phyloP scores from a whole-genome alignment of 176 grass and related monocot genomes.

The Juncus inflexus region DNA sequence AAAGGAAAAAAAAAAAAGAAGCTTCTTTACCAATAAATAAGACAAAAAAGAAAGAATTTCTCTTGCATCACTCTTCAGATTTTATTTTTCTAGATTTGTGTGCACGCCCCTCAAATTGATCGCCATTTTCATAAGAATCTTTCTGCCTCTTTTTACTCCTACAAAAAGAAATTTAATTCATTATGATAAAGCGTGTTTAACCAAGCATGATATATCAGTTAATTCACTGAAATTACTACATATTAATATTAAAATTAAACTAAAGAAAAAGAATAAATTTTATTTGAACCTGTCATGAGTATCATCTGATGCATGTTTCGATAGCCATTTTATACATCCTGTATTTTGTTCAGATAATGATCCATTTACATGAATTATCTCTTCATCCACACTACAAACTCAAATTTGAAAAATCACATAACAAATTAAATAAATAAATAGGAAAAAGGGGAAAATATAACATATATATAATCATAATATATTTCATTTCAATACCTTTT shows the following conservation, averaged over 20 bases:
- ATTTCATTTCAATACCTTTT: constrained; percentile 53
- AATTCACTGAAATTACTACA: neutral
- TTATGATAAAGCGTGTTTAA: no score
- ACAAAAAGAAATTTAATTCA: neutral
- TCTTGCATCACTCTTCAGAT: constrained; percentile 22
- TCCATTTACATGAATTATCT: constrained; percentile 82
- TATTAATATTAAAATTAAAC: neutral
- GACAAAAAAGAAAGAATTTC: neutral
- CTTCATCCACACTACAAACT: constrained; percentile 74
- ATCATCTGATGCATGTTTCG: constrained; percentile 43
- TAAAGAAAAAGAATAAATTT: constrained; percentile 1
- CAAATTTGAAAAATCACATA: constrained; percentile 26
- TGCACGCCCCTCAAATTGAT: neutral
- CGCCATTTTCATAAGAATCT: constrained; percentile 26
- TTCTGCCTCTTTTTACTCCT: constrained; percentile 22
- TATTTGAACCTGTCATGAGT: constrained; percentile 35
- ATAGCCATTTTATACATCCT: constrained; percentile 68
- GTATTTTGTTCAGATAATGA: constrained; percentile 64
- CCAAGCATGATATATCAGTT: neutral
- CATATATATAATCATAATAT: constrained; percentile 18
- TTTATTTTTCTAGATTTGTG: constrained; percentile 39
- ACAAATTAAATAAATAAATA: neutral
- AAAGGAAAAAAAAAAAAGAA: neutral
- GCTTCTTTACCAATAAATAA: constrained; percentile 4
- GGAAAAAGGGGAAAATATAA: constrained; percentile 7